These are phyloP conservation scores for Neurospora sp. DNA, from an alignment of 495 filamentous ascomycete genomes.

Conservation along the genomic window DNA sequence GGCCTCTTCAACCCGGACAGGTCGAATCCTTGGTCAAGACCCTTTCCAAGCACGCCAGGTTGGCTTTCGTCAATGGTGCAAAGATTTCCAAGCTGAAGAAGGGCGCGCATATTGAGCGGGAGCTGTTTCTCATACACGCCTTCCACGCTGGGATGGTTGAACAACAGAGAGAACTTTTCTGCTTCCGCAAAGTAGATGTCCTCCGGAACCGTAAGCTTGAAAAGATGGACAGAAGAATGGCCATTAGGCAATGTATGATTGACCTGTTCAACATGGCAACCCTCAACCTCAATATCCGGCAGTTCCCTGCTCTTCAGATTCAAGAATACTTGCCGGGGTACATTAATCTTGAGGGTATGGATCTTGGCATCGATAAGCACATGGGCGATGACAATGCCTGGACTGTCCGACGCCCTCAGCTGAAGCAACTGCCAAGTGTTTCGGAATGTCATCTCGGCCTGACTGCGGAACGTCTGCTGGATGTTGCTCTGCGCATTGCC, in stretches of 20 bases:
- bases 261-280: constrained; percentile 83
- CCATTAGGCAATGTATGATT: constrained; percentile 89
- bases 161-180: constrained; percentile 68
- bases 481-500: constrained; percentile 62
- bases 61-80: constrained; percentile 93
- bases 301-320: constrained; percentile 81
- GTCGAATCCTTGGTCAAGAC: constrained; percentile 89
- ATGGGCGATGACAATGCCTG: constrained; percentile 79
- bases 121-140: constrained; percentile 94
- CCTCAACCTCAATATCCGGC: constrained; percentile 80
- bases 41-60: constrained; percentile 82
- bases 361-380: constrained; percentile 90
- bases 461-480: constrained; percentile 79
- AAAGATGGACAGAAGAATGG: constrained; percentile 85
- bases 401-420: constrained; percentile 64
- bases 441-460: constrained; percentile 78
- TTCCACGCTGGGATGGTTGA: constrained; percentile 90
- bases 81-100: constrained; percentile 81
- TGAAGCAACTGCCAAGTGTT: constrained; percentile 94
- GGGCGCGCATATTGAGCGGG: constrained; percentile 69
- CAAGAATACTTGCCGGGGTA: constrained; percentile 80
- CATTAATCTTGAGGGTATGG: constrained; percentile 77
- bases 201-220: constrained; percentile 85
- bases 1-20: constrained; percentile 63
- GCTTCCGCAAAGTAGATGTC: constrained; percentile 75